Conservation (phyloP, 129 eudicot species). For the Arctium lappa region DNA sequence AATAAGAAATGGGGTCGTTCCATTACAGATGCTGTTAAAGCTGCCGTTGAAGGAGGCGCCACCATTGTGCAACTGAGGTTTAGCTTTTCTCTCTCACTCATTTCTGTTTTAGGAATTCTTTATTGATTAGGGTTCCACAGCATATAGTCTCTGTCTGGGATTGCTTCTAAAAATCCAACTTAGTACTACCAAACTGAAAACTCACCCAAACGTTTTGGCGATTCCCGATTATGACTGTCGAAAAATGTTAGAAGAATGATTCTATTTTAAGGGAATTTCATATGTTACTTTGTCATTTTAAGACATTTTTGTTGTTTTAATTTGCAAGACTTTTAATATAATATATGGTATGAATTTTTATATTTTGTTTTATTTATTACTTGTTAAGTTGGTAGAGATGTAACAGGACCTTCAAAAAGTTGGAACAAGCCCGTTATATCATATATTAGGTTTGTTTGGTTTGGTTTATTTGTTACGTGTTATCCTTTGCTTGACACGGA, state of each 20-base stretch:
- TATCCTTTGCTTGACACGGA: not conserved
- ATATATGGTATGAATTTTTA: not conserved
- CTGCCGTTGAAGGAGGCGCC: conserved; percentile 95
- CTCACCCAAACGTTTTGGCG: not conserved
- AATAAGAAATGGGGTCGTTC: conserved; percentile 86
- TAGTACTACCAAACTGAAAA: not conserved
- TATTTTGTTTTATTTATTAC: too few relatives aligned
- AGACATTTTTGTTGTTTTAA: not conserved
- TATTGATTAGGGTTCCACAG: not conserved
- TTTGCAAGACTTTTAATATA: not conserved
- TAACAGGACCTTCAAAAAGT: too few relatives aligned
- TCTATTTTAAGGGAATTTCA: not conserved
- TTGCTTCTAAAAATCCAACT: not conserved
- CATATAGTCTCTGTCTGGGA: not conserved
- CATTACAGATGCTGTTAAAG: conserved; percentile 75
- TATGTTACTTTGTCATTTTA: not conserved
- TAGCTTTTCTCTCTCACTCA: not conserved
- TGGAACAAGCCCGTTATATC: too few relatives aligned
- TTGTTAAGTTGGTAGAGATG: too few relatives aligned
- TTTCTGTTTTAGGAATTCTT: not conserved
- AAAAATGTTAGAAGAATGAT: not conserved
- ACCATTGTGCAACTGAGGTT: conserved; percentile 88
- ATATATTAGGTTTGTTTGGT: not conserved
- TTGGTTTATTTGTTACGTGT: not conserved
- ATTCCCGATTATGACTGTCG: not conserved